Evolutionary conservation across 2,329 filamentous ascomycete genomes (phyloP).

Genomic region (Pseudogymnoascus sp.): DNA sequence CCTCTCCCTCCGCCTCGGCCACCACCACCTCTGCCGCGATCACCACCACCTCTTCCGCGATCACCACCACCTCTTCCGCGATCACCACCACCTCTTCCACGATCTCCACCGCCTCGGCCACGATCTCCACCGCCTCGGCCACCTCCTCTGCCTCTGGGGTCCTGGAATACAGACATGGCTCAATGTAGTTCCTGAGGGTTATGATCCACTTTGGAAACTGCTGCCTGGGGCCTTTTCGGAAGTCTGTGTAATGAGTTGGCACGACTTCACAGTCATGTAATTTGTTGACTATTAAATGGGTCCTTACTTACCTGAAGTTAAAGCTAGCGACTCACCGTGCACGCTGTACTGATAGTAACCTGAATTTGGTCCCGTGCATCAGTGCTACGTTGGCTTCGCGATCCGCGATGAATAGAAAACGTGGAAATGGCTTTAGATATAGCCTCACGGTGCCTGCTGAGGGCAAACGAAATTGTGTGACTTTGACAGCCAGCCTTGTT

Average conservation of each 20-base stretch:
- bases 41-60: constrained; percentile 1
- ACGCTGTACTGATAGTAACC: not conserved
- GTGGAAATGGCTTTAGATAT: not conserved
- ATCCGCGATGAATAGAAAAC: not conserved
- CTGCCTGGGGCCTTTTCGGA: not conserved
- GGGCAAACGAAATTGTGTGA: not conserved
- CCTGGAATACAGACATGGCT: not conserved
- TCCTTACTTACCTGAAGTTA: not conserved
- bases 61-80: constrained; percentile 5
- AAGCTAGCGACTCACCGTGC: not conserved
- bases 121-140: constrained; percentile 7
- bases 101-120: not conserved
- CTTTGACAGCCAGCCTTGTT: not conserved
- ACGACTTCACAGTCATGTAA: not conserved
- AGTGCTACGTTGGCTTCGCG: not conserved
- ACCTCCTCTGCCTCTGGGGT: constrained; percentile 1
- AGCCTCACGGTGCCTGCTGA: not conserved
- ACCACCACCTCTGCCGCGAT: not conserved
- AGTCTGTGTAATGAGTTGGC: not conserved
- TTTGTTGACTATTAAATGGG: not conserved
- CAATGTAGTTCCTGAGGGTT: not conserved
- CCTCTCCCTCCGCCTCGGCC: constrained; percentile 6
- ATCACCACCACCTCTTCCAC: constrained; percentile 8
- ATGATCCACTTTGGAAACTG: not conserved
- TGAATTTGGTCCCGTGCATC: not conserved